These are phyloP conservation scores for Sphaceloma murrayae DNA, from an alignment of 2,329 filamentous ascomycete species.

Conservation along the genomic window DNA sequence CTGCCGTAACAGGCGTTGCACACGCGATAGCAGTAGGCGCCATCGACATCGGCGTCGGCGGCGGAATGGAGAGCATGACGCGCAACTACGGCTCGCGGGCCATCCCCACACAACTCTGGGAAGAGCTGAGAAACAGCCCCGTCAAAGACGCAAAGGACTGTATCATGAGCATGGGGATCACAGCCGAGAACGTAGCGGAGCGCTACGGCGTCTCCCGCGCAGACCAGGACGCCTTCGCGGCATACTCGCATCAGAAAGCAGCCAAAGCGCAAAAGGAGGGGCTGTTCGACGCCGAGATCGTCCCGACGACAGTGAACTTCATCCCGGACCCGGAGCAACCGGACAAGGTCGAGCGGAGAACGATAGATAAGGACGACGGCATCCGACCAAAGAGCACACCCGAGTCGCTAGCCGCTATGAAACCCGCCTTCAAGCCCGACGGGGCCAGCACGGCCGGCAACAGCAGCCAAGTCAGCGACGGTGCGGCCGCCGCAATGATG, in stretches of 20 bases:
- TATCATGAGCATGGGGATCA: slow-evolving; percentile 89
- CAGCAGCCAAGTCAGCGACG: slow-evolving; percentile 74
- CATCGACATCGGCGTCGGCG: slow-evolving; percentile 66
- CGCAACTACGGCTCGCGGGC: slow-evolving; percentile 75
- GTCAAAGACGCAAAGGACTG: slow-evolving; percentile 69
- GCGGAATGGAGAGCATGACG: slow-evolving; percentile 95
- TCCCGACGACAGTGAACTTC: slow-evolving; percentile 64
- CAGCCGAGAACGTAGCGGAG: slow-evolving; percentile 76
- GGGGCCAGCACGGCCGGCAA: slow-evolving; percentile 81
- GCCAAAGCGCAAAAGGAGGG: slow-evolving; percentile 59
- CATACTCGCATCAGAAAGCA: slow-evolving; percentile 63
- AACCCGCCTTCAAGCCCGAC: slow-evolving; percentile 70
- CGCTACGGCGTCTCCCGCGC: slow-evolving; percentile 62
- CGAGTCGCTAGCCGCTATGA: slow-evolving; percentile 67
- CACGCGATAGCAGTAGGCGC: slow-evolving; percentile 65
- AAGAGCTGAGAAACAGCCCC: slow-evolving; percentile 54
- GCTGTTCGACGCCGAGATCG: slow-evolving; percentile 67
- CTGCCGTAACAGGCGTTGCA: slow-evolving; percentile 65
- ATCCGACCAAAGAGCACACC: slow-evolving; percentile 58
- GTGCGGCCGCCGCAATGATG: slow-evolving; percentile 71
- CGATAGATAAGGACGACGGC: slow-evolving; percentile 71
- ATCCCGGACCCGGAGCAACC: slow-evolving; percentile 51
- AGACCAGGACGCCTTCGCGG: slow-evolving; percentile 79
- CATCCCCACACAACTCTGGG: slow-evolving; percentile 77
- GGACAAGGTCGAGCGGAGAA: slow-evolving; percentile 47